Evolutionary conservation across 192 early-diverging fungal species (phyloP), one percentile per base, ranked within the genome.

Genomic region (Backusella psychrophila): DNA sequence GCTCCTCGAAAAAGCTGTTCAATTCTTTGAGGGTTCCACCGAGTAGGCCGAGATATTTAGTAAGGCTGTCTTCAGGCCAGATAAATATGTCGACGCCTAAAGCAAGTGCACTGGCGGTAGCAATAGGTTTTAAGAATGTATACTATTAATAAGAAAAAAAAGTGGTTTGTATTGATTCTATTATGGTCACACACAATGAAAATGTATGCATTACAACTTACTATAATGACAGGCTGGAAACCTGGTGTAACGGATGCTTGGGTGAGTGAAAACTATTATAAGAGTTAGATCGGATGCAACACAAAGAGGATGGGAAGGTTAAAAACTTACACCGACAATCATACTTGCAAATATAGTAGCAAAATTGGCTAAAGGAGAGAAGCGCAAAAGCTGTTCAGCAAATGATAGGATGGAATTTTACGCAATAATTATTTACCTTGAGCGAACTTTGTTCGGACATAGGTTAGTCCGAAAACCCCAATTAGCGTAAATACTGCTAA

Each of bases 41-140:
- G 6, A 81, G 56, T 46, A 77, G 29, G 6, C 23, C 39, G 21
- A 81, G 39, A 44, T 77, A 81, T 29, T 77, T 77, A 6, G 72
- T 71, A n/a, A 77, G 53, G 38, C 75, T 81, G 41, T 81, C 72
- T 33, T 81, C 80, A 4, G 80, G 80, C 80, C 80, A 81, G 44
- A 81, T 6, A 12, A 81, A 15, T 19, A 73, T 59, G 56, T 81
- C 71, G 2, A 81, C 53, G 6, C 56, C 75, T 9, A 81, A 31
- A 11, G 75, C 63, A 42, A 77, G 6, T 23, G 66, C 80, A 42
- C 52, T 73, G n/a, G 75, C 75, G 6, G 74, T 59, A 21, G 75
- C 75, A 36, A 81, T 77, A 19, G 80, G 80, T 14, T 59, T 73
- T 21, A 81, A 29, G 70, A 81, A 81, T 19, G 44, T 33, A 71